A percentile compares a stretch with the other conserved stretches of the same genome.
Conservation (phyloP, 2,329 filamentous ascomycete genomes). For the Xylariaceae sp. region DNA sequence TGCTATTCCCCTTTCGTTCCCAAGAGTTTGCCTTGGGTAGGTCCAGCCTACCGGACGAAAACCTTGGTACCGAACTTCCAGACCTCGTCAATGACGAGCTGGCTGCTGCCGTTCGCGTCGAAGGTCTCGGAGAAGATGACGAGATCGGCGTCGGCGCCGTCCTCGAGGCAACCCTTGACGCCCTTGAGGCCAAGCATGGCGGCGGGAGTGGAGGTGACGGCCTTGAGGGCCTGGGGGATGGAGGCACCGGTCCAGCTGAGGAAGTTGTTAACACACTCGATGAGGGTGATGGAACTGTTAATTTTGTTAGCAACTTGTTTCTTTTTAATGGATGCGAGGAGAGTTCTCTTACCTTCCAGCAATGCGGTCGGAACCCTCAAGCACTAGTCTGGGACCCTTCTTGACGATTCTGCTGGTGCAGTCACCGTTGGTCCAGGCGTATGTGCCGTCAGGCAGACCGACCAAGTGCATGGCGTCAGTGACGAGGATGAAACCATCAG, state of each 20-base stretch:
- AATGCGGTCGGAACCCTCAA: constrained; percentile 74
- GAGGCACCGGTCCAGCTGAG: constrained; percentile 65
- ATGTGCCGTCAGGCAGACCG: constrained; percentile 76
- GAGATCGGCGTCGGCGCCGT: constrained; percentile 63
- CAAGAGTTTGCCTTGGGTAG: constrained; percentile 5
- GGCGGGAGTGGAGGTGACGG: constrained; percentile 73
- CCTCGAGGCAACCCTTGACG: constrained; percentile 59
- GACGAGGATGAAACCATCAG: constrained; percentile 78
- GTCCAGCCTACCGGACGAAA: constrained; percentile 25
- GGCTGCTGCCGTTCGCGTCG: constrained; percentile 38
- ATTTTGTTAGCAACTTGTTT: not conserved
- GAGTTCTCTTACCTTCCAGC: constrained; percentile 56
- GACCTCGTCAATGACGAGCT: constrained; percentile 65
- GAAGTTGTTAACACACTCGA: constrained; percentile 80
- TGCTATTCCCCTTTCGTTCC: not conserved
- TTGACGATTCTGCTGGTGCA: constrained; percentile 58
- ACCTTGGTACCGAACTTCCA: constrained; percentile 70
- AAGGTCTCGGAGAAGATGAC: constrained; percentile 59
- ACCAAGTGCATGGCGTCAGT: constrained; percentile 89
- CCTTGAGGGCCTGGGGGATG: constrained; percentile 62
- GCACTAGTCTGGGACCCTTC: constrained; percentile 63
- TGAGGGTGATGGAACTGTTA: constrained; percentile 60
- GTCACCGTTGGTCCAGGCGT: constrained; percentile 77
- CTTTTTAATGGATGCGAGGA: not conserved
- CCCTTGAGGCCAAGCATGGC: constrained; percentile 65